Conservation (phyloP, 164 flowering plant genomes). For the Litsea cubeba region DNA sequence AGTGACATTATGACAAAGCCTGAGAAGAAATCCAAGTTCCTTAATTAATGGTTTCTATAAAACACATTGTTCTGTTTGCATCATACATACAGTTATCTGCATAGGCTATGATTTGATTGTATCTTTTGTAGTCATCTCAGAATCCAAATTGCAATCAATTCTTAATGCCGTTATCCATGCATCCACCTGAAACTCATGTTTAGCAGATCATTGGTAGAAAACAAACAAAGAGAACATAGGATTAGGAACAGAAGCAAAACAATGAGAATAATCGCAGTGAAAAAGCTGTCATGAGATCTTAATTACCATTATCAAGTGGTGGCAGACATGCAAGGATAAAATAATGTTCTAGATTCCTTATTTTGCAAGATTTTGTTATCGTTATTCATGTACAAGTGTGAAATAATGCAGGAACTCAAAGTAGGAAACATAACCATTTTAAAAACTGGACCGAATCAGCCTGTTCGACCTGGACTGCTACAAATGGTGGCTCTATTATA, state of each 20-base stretch:
- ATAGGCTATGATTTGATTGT: conserved; percentile 7
- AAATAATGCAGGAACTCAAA: background rate
- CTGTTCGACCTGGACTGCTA: too few relatives aligned
- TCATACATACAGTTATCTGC: background rate
- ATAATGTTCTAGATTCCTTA: background rate
- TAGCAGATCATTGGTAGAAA: background rate
- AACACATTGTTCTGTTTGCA: conserved; percentile 14
- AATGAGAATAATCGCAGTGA: too few relatives aligned
- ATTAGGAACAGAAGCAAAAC: background rate
- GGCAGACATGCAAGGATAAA: too few relatives aligned
- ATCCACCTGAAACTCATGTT: conserved; percentile 40
- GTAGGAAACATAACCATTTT: background rate
- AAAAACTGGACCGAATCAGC: background rate
- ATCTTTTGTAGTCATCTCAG: conserved; percentile 22
- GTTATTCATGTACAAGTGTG: background rate
- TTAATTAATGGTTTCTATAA: too few relatives aligned
- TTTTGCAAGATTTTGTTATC: background rate
- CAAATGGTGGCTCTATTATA: too few relatives aligned
- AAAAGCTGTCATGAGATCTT: too few relatives aligned
- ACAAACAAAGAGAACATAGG: background rate
- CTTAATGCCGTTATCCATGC: conserved; percentile 56
- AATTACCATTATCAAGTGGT: background rate
- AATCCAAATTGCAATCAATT: conserved; percentile 21
- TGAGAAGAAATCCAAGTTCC: too few relatives aligned
- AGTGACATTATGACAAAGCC: background rate